phyloP scores from a whole-genome alignment of 2,329 filamentous ascomycete species.

The Didymella glomerata region DNA sequence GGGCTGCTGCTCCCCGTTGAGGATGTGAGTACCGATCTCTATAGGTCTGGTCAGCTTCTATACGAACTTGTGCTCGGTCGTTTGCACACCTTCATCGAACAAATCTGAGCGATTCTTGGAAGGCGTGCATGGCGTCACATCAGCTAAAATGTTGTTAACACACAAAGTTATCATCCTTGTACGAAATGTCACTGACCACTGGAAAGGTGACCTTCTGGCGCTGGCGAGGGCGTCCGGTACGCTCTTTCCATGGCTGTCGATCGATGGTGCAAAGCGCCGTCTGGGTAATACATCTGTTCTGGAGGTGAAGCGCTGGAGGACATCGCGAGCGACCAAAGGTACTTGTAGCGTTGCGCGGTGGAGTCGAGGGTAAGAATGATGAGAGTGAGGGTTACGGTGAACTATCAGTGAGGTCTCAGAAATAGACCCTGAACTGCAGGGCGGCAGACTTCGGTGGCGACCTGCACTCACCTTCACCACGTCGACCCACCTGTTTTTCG shows the following conservation, averaged over 20 bases:
- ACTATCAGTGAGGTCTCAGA: not conserved
- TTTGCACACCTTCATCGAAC: not conserved
- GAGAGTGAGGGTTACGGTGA: not conserved
- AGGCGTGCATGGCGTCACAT: not conserved
- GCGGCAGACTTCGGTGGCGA: not conserved
- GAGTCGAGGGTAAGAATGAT: not conserved
- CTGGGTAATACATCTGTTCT: not conserved
- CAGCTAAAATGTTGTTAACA: not conserved
- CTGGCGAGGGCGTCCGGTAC: constrained; percentile 26
- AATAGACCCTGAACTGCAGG: too few relatives aligned
- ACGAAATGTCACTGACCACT: not conserved
- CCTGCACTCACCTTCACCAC: constrained; percentile 23
- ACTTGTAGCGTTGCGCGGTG: not conserved
- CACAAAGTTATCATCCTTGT: not conserved
- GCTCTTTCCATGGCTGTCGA: constrained; percentile 2
- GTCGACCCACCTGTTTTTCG: too few relatives aligned
- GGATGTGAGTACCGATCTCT: not conserved
- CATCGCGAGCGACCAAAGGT: not conserved
- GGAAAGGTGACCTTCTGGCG: not conserved
- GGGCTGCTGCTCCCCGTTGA: not conserved
- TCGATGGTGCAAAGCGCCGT: not conserved
- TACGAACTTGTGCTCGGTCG: not conserved
- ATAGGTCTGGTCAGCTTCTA: not conserved
- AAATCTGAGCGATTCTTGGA: not conserved
- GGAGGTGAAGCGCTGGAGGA: not conserved